These are phyloP conservation scores for Smittium culicis DNA, from an alignment of 371 early-diverging fungal species.

Conservation along the genomic window DNA sequence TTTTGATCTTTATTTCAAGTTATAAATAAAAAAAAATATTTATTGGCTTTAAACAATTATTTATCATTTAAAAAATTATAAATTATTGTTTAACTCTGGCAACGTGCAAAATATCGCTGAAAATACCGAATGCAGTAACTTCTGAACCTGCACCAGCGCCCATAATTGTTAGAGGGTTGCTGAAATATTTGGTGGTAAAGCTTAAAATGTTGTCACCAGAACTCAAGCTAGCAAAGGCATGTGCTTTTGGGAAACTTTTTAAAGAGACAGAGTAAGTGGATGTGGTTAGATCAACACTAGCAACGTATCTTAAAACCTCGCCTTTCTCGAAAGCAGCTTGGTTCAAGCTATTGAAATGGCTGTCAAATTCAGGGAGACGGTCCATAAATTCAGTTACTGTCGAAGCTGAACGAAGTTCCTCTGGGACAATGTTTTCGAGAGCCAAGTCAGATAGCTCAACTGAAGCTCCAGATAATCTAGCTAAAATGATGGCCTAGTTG, in stretches of 20 bases:
- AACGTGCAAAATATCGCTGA: constrained; percentile 72
- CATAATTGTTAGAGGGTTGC: constrained; percentile 84
- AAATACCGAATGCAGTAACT: constrained; percentile 94
- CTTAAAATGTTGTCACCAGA: constrained; percentile 94
- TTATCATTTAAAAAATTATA: neutral
- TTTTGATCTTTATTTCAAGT: neutral
- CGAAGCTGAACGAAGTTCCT: constrained; percentile 50
- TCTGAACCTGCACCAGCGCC: constrained; percentile 94
- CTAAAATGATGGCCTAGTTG: constrained; percentile 51
- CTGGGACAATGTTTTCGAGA: constrained; percentile 91
- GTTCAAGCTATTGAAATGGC: constrained; percentile 63
- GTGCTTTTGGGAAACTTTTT: constrained; percentile 62
- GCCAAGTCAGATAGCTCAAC: constrained; percentile 57
- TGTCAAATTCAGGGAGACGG: constrained; percentile 68
- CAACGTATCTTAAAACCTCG: constrained; percentile 86
- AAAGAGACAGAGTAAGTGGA: constrained; percentile 64
- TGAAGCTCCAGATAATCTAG: constrained; percentile 69
- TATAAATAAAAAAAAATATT: neutral
- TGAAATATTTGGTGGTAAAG: constrained; percentile 85
- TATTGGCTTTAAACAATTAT: neutral
- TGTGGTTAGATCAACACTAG: constrained; percentile 60
- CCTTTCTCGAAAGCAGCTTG: constrained; percentile 49
- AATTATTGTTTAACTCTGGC: constrained; percentile 30
- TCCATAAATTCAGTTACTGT: constrained; percentile 70
- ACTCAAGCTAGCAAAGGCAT: constrained; percentile 88